These are phyloP conservation scores for Colletotrichum salicis DNA, from an alignment of 2,329 filamentous ascomycete species.

Conservation along the genomic window DNA sequence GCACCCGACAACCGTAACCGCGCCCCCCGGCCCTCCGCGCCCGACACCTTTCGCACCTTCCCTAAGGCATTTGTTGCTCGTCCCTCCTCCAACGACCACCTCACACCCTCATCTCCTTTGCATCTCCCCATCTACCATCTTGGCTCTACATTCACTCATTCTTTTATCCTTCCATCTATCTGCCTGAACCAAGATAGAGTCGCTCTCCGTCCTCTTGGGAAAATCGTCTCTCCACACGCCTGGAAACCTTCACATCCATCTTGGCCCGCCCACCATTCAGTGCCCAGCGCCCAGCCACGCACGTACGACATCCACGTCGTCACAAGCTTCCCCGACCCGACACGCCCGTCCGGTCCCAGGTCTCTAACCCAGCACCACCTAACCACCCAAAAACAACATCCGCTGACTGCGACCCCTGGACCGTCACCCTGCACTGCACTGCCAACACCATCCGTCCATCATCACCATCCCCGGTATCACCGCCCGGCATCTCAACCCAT, in stretches of 20 bases:
- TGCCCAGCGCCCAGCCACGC: background rate
- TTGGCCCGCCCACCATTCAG: background rate
- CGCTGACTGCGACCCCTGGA: slow-evolving; percentile 1
- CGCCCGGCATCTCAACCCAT: background rate
- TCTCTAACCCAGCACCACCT: background rate
- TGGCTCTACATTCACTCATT: background rate
- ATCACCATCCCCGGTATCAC: background rate
- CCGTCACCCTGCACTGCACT: slow-evolving; percentile 11
- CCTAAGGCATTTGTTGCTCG: slow-evolving; percentile 11
- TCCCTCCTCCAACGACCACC: slow-evolving; percentile 8
- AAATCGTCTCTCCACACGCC: background rate
- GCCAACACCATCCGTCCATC: slow-evolving; percentile 5
- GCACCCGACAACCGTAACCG: background rate
- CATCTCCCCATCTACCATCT: background rate
- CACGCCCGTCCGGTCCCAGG: slow-evolving; percentile 16
- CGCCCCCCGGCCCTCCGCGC: slow-evolving; percentile 1
- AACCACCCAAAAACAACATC: background rate
- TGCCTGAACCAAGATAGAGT: background rate
- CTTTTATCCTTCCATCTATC: background rate
- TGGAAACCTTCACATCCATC: background rate
- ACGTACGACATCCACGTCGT: slow-evolving; percentile 7
- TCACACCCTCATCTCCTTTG: background rate
- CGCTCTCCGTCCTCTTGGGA: background rate
- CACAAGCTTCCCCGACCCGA: slow-evolving; percentile 32
- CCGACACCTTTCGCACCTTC: background rate